Evolutionary conservation across 805 yeast genomes (phyloP).

Genomic region (Candida ipomoeae): DNA sequence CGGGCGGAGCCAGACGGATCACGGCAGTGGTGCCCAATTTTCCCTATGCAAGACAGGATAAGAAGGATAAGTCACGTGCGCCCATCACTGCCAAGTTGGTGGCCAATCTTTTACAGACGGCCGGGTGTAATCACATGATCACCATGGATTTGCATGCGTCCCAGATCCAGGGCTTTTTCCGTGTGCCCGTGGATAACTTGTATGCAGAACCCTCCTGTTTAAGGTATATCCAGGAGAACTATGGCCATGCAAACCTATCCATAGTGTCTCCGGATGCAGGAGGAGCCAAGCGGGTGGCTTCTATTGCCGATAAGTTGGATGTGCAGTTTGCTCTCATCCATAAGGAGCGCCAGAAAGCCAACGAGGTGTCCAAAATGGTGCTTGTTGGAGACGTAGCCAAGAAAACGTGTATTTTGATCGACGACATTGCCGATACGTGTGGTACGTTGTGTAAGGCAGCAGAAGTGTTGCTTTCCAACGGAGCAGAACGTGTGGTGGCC

Average conservation of each 20-base stretch:
- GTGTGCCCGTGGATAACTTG: conserved; percentile 90
- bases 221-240: conserved; percentile 68
- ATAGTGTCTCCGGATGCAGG: conserved; percentile 98
- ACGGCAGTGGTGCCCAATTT: conserved; percentile 94
- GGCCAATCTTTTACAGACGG: conserved; percentile 86
- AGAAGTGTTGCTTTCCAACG: conserved; percentile 72
- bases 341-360: conserved; percentile 92
- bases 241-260: conserved; percentile 50
- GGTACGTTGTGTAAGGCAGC: conserved; percentile 96
- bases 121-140: conserved; percentile 93
- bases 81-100: conserved; percentile 93
- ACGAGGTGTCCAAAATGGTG: conserved; percentile 93
- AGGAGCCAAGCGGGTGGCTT: conserved; percentile 96
- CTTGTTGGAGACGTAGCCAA: conserved; percentile 89
- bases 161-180: conserved; percentile 95
- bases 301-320: conserved; percentile 87
- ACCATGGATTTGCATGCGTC: conserved; percentile 98
- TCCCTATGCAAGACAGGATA: conserved; percentile 97
- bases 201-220: conserved; percentile 93
- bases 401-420: conserved; percentile 81
- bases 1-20: conserved; percentile 92
- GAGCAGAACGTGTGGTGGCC: conserved; percentile 84
- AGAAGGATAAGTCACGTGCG: conserved; percentile 92
- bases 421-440: conserved; percentile 98
- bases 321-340: conserved; percentile 93